phyloP scores from a whole-genome alignment of 495 filamentous ascomycete species.

The Chaetomium fimeti region DNA sequence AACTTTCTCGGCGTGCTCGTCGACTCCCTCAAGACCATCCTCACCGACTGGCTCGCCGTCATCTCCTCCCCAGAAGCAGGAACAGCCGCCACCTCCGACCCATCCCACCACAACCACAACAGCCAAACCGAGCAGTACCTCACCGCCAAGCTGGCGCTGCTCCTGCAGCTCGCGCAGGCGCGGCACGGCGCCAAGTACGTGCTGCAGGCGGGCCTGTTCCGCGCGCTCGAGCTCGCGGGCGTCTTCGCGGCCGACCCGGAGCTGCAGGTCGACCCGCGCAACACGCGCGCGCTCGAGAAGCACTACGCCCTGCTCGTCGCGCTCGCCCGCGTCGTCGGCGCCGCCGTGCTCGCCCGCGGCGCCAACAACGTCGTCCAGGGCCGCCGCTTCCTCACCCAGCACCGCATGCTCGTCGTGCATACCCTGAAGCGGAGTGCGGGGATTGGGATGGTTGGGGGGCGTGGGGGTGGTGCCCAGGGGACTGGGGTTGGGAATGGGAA shows the following conservation, averaged over 20 bases:
- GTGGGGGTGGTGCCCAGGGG: background rate
- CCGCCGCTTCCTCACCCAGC: slow-evolving; percentile 71
- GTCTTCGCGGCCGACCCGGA: slow-evolving; percentile 92
- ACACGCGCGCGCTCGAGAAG: slow-evolving; percentile 66
- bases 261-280: slow-evolving; percentile 50
- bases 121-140: slow-evolving; percentile 53
- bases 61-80: slow-evolving; percentile 39
- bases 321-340: slow-evolving; percentile 77
- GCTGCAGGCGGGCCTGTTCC: slow-evolving; percentile 85
- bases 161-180: slow-evolving; percentile 80
- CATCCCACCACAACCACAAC: slow-evolving; percentile 21
- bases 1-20: slow-evolving; percentile 90
- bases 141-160: slow-evolving; percentile 73
- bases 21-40: slow-evolving; percentile 72
- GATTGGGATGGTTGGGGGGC: slow-evolving; percentile 56
- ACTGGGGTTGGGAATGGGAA: background rate
- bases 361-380: slow-evolving; percentile 79
- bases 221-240: slow-evolving; percentile 69
- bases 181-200: slow-evolving; percentile 75
- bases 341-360: slow-evolving; percentile 73
- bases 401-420: slow-evolving; percentile 74
- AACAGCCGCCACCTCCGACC: slow-evolving; percentile 25
- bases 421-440: slow-evolving; percentile 89
- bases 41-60: slow-evolving; percentile 55
- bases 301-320: slow-evolving; percentile 81